Percentiles rank a stretch among this genome's conserved stretches.
Conservation (phyloP, 2,329 filamentous ascomycete genomes). For the Knoxdaviesia capensis region DNA sequence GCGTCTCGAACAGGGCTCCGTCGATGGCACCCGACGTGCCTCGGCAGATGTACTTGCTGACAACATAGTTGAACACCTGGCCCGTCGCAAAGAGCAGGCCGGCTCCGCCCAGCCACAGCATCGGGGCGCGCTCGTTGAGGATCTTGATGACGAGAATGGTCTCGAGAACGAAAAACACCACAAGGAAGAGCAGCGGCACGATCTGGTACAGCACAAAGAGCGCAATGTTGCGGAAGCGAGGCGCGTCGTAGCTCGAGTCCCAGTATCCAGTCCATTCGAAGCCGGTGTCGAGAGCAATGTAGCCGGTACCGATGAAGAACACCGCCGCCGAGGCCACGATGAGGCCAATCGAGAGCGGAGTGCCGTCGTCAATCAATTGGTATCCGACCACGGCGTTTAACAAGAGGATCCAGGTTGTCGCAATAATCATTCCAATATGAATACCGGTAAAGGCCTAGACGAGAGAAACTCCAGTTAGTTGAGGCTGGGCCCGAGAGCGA, state of each 20-base stretch:
- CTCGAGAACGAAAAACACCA: conserved; percentile 72
- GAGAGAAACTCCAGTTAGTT: conserved; percentile 6
- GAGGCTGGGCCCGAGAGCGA: background rate
- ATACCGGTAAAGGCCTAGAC: conserved; percentile 65
- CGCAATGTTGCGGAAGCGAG: conserved; percentile 57
- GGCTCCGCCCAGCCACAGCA: conserved; percentile 65
- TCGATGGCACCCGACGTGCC: conserved; percentile 75
- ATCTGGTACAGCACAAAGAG: conserved; percentile 92
- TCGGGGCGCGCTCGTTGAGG: conserved; percentile 75
- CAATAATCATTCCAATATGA: conserved; percentile 75
- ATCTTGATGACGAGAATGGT: conserved; percentile 65
- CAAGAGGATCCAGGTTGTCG: conserved; percentile 77
- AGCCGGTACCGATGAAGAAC: conserved; percentile 78
- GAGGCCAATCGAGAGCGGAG: conserved; percentile 59
- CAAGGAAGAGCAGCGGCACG: conserved; percentile 71
- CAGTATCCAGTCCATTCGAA: conserved; percentile 71
- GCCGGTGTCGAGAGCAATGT: conserved; percentile 86
- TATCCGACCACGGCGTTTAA: conserved; percentile 85
- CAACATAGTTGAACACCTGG: conserved; percentile 89
- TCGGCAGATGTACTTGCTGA: conserved; percentile 78
- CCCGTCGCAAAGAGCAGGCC: conserved; percentile 72
- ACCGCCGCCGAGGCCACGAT: conserved; percentile 48
- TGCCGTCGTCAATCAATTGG: conserved; percentile 86
- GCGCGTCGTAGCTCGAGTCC: conserved; percentile 32
- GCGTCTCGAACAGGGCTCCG: conserved; percentile 75